phyloP scores from a whole-genome alignment of 2,329 filamentous ascomycete genomes.

The Fusarium avenaceum region DNA sequence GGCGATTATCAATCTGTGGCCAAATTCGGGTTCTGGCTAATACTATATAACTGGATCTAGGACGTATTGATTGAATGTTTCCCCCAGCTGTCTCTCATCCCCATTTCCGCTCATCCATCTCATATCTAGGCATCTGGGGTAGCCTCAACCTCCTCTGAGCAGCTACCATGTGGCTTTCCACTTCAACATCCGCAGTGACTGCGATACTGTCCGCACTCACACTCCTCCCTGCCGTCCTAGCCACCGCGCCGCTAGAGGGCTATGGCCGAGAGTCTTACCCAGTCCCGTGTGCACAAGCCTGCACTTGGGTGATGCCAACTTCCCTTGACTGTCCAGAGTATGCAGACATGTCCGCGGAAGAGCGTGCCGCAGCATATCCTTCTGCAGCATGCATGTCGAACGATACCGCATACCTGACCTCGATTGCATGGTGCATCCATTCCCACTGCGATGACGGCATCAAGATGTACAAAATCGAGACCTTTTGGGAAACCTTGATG shows the following conservation, averaged over 20 bases:
- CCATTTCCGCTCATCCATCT: background rate
- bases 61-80: too few relatives aligned
- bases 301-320: conserved; percentile 26
- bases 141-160: background rate
- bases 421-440: conserved; percentile 42
- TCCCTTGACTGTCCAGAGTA: conserved; percentile 44
- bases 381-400: conserved; percentile 36
- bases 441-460: conserved; percentile 6
- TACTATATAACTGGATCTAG: background rate
- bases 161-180: too few relatives aligned
- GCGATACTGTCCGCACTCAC: background rate
- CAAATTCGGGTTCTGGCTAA: too few relatives aligned
- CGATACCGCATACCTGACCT: conserved; percentile 35
- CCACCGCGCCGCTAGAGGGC: conserved; percentile 33
- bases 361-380: conserved; percentile 27
- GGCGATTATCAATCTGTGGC: background rate
- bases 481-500: conserved; percentile 37
- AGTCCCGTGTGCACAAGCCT: conserved; percentile 32
- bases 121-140: background rate
- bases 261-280: conserved; percentile 35
- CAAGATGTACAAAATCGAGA: conserved; percentile 26
- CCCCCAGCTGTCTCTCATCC: background rate
- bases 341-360: conserved; percentile 33
- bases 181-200: conserved; percentile 13
- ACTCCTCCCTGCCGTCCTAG: background rate